A percentile compares a stretch with the other conserved stretches of the same genome.
phyloP scores from a whole-genome alignment of 2,329 filamentous ascomycete genomes.

The Cordyceps tenuipes region DNA sequence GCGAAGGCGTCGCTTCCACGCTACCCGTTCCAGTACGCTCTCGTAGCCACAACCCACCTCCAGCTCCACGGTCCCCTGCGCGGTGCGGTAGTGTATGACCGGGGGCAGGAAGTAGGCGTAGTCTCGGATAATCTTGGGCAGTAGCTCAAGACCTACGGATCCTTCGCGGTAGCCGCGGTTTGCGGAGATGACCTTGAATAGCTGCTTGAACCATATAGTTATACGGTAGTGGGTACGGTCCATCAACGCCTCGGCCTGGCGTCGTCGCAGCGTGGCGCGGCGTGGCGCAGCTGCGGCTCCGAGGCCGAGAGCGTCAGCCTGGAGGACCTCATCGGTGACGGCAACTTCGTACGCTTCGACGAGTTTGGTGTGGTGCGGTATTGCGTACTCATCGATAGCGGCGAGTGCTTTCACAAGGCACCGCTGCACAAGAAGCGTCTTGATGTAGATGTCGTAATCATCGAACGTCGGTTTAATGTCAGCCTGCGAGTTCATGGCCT shows the following conservation, averaged over 20 bases:
- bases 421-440: slow-evolving; percentile 26
- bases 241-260: slow-evolving; percentile 22
- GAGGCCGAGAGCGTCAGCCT: slow-evolving; percentile 16
- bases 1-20: slow-evolving; percentile 17
- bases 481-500: slow-evolving; percentile 53
- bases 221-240: slow-evolving; percentile 27
- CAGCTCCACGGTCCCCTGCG: slow-evolving; percentile 21
- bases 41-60: slow-evolving; percentile 20
- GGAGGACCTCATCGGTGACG: slow-evolving; percentile 27
- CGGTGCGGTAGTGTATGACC: slow-evolving; percentile 24
- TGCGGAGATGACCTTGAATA: slow-evolving; percentile 21
- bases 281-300: slow-evolving; percentile 2
- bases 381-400: slow-evolving; percentile 31
- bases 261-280: slow-evolving; percentile 19
- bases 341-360: slow-evolving; percentile 20
- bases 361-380: slow-evolving; percentile 29
- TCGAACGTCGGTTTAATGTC: slow-evolving; percentile 47
- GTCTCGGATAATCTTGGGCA: slow-evolving; percentile 27
- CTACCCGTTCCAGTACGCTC: slow-evolving; percentile 14
- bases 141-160: slow-evolving; percentile 14
- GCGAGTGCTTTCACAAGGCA: slow-evolving; percentile 24
- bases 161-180: slow-evolving; percentile 17
- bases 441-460: slow-evolving; percentile 42
- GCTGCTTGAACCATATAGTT: slow-evolving; percentile 18
- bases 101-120: slow-evolving; percentile 26